Conservation (phyloP, 495 filamentous ascomycete species). For the Penicillium roqueforti region DNA sequence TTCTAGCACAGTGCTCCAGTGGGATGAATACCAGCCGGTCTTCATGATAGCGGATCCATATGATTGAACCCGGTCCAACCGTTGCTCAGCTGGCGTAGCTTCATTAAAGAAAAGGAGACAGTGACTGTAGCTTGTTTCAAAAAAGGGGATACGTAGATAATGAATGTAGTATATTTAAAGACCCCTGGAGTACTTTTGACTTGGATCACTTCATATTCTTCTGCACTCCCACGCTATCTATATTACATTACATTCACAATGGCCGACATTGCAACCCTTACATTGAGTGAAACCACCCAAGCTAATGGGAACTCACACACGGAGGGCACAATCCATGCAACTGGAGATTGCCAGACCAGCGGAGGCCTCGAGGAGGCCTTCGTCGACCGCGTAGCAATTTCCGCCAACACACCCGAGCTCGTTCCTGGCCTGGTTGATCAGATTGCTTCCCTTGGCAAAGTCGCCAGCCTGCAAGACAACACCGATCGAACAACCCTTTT, state of each 20-base stretch:
- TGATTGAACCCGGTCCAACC: neutral
- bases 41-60: neutral
- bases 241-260: neutral
- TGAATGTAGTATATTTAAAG: neutral
- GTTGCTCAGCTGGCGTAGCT: neutral
- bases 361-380: slow-evolving; percentile 1
- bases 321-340: neutral
- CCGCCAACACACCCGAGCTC: slow-evolving; percentile 23
- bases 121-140: neutral
- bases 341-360: neutral
- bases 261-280: neutral
- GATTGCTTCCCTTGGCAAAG: slow-evolving; percentile 18
- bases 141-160: too few relatives aligned
- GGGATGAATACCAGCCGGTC: neutral
- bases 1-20: too few relatives aligned
- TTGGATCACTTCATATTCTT: neutral
- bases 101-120: neutral
- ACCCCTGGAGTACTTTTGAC: neutral
- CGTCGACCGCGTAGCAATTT: slow-evolving; percentile 20
- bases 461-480: slow-evolving; percentile 14
- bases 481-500: slow-evolving; percentile 24
- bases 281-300: neutral
- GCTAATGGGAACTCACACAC: neutral
- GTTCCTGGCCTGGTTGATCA: slow-evolving; percentile 26
- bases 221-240: neutral